Percentiles rank a stretch among this genome's conserved stretches.
Conservation (phyloP, 768 basidiomycete species). For the Kwoniella europaea region DNA sequence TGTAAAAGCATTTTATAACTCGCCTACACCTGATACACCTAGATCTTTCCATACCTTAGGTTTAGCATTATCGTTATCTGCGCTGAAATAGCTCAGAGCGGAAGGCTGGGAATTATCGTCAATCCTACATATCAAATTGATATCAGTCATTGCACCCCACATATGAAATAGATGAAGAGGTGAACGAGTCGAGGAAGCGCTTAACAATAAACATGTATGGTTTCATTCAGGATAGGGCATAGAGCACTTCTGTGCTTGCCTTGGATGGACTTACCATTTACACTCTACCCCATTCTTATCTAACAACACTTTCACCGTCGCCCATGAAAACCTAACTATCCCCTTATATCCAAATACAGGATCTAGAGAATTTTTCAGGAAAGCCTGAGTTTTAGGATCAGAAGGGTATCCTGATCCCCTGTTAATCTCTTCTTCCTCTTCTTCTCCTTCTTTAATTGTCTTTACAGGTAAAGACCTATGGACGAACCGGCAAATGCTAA, state of each 20-base stretch:
- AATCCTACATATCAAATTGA: slow-evolving; percentile 63
- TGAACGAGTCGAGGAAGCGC: slow-evolving; percentile 10
- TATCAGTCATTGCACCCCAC: neutral
- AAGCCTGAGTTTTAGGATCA: slow-evolving; percentile 92
- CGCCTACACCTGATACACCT: slow-evolving; percentile 71
- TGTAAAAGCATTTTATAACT: slow-evolving; percentile 63
- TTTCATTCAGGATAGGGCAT: no score
- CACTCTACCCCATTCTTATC: slow-evolving; percentile 79
- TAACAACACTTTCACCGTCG: slow-evolving; percentile 81
- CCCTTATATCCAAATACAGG: slow-evolving; percentile 91
- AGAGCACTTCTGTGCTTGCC: no score
- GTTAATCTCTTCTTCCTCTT: slow-evolving; percentile 30
- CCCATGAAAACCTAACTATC: slow-evolving; percentile 92
- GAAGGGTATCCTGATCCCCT: slow-evolving; percentile 91
- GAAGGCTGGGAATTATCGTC: slow-evolving; percentile 78
- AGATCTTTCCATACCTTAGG: slow-evolving; percentile 75
- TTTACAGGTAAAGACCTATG: neutral
- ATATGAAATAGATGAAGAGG: no score
- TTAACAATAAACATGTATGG: neutral
- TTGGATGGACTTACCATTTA: slow-evolving; percentile 68
- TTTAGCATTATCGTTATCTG: slow-evolving; percentile 75
- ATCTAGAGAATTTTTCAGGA: slow-evolving; percentile 76
- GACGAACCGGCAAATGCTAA: no score
- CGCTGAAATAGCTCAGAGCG: slow-evolving; percentile 75
- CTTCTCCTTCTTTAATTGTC: neutral